Evolutionary conservation across 2,329 filamentous ascomycete genomes (phyloP), one percentile per base, ranked within the genome.

Genomic region (Phyllosticta citribraziliensis): DNA sequence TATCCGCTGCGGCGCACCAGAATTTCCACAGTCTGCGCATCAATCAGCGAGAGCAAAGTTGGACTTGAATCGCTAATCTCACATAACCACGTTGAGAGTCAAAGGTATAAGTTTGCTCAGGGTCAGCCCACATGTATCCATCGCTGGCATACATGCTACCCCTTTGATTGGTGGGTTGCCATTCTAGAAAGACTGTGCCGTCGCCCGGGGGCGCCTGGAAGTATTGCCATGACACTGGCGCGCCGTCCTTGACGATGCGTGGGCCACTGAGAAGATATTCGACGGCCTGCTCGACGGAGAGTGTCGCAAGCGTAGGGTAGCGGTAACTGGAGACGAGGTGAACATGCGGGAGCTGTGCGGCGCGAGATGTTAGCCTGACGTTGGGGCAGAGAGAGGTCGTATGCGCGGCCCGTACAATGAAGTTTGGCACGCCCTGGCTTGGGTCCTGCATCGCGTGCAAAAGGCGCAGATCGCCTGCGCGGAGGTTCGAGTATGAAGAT

Each of bases 171-270:
- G 69, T 69, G 2, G 93, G 88, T 73, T 97, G 91, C 93, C 93
- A 97, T 58, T 88, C 88, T 65, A 97, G 80, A 71, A 94, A 84
- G 53, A 96, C 83, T 9, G 87, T 88, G 61, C 91, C 91, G 74
- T 96, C 90, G 58, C 82, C 67, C 17, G 73, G 82, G 11, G 93
- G 93, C 58, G 85, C 83, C 68, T 94, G 86, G 61, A 97, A 84
- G 73, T 93, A 96, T 54, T 88, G 92, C 93, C 93, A 99, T 75
- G 88, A 89, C 81, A 99, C 92, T 2, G 93, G 85, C 56, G 91
- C 87, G 65, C 86, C 81, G 70, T 95, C 88, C 73, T 90, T 89
- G 67, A 92, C 88, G 64, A 96, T 88, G 70, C 89, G 88, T 9
- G 92, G 90, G 50, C 91, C 92, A 69, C 86, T 84, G 70, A 92